Evolutionary conservation across 768 basidiomycete genomes (phyloP).

Genomic region (Ramaria sp.): DNA sequence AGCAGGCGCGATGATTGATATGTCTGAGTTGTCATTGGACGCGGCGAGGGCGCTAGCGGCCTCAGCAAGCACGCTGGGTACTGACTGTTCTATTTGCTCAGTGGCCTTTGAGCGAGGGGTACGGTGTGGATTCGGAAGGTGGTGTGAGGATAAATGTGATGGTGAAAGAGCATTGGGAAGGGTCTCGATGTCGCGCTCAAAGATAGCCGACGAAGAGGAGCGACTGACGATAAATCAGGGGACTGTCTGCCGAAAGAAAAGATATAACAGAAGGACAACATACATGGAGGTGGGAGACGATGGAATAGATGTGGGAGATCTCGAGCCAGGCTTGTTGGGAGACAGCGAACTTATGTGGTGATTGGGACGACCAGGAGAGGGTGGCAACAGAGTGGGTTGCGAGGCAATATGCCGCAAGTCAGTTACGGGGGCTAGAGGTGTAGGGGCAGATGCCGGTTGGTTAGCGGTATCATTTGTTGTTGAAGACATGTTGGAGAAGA

Average conservation of each 20-base stretch:
- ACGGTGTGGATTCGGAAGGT: conserved; percentile 43
- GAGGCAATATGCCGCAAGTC: conserved; percentile 3
- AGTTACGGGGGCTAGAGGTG: not conserved
- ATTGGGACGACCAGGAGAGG: not conserved
- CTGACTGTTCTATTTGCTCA: conserved; percentile 65
- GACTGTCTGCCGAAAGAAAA: conserved; percentile 1
- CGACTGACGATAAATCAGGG: conserved; percentile 24
- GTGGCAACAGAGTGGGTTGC: not conserved
- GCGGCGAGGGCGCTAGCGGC: conserved; percentile 63
- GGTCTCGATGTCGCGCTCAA: conserved; percentile 78
- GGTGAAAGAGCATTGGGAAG: conserved; percentile 31
- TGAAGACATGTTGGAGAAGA: too few species aligned
- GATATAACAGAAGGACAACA: conserved; percentile 17
- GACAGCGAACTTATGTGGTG: conserved; percentile 4
- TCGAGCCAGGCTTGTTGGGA: conserved; percentile 30
- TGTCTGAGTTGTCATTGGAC: conserved; percentile 4
- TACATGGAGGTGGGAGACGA: conserved; percentile 75
- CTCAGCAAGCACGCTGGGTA: conserved; percentile 77
- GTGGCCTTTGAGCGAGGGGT: conserved; percentile 62
- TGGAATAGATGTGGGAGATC: conserved; percentile 64
- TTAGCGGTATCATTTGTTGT: too few species aligned
- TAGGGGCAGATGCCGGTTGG: too few species aligned
- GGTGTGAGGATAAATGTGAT: conserved; percentile 25
- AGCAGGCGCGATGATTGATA: conserved; percentile 3
- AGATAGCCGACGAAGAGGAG: conserved; percentile 82